These are phyloP conservation scores for Nakazawaea laoshanensis DNA, from an alignment of 805 yeast genomes.

Conservation along the genomic window DNA sequence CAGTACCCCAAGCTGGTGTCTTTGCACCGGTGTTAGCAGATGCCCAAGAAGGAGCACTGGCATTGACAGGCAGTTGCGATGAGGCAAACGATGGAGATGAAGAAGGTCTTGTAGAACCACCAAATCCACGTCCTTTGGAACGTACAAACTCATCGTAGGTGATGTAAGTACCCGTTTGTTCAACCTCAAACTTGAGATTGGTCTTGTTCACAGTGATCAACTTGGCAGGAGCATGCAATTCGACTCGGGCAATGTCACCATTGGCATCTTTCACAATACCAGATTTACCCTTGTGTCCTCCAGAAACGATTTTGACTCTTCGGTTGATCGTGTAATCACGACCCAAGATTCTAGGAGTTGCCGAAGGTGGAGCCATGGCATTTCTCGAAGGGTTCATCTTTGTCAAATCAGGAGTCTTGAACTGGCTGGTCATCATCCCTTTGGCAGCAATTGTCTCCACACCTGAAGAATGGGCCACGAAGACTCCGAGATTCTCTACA, in stretches of 20 bases:
- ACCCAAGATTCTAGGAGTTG: slow-evolving; percentile 51
- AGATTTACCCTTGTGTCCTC: slow-evolving; percentile 92
- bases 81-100: slow-evolving; percentile 25
- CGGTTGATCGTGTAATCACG: slow-evolving; percentile 78
- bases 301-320: slow-evolving; percentile 76
- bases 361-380: slow-evolving; percentile 41
- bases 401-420: slow-evolving; percentile 55
- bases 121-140: slow-evolving; percentile 21
- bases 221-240: slow-evolving; percentile 86
- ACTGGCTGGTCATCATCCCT: slow-evolving; percentile 53
- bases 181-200: slow-evolving; percentile 61
- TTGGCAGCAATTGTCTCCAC: slow-evolving; percentile 82
- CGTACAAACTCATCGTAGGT: slow-evolving; percentile 77
- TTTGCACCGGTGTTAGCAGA: slow-evolving; percentile 26
- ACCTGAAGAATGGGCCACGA: slow-evolving; percentile 67
- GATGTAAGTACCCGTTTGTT: slow-evolving; percentile 58
- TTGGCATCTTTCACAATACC: slow-evolving; percentile 93
- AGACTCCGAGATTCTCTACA: slow-evolving; percentile 83
- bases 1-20: slow-evolving; percentile 45
- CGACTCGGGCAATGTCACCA: slow-evolving; percentile 86
- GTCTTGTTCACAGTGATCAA: slow-evolving; percentile 77
- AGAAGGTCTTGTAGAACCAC: slow-evolving; percentile 5
- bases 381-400: slow-evolving; percentile 78
- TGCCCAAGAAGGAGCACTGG: slow-evolving; percentile 35
- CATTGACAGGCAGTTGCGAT: neutral